Percentiles rank a stretch among this genome's conserved stretches.
These are phyloP conservation scores for Moesziomyces parantarcticus DNA, from an alignment of 1,284 basidiomycete species.

Conservation along the genomic window DNA sequence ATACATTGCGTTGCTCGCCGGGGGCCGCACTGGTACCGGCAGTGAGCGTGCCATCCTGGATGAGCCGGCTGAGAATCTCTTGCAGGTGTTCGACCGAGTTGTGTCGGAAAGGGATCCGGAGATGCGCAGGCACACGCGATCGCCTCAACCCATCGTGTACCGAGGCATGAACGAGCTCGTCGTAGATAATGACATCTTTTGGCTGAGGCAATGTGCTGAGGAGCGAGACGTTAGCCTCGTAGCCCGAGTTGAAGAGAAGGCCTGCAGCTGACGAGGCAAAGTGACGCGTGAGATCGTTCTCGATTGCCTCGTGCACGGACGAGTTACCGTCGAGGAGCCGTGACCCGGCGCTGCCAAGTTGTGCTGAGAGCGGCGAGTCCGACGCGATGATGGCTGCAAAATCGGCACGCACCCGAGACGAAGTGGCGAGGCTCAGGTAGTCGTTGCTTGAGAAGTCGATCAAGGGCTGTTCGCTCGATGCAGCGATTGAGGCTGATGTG, in stretches of 20 bases:
- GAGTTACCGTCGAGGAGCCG: conserved; percentile 83
- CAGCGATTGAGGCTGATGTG: conserved; percentile 10
- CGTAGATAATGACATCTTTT: conserved; percentile 82
- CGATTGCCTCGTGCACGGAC: conserved; percentile 48
- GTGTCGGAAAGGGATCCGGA: conserved; percentile 35
- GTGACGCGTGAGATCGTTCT: conserved; percentile 48
- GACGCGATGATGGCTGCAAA: conserved; percentile 26
- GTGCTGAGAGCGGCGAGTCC: conserved; percentile 10
- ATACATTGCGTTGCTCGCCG: conserved; percentile 48
- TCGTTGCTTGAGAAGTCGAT: conserved; percentile 90
- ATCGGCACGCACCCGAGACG: conserved; percentile 70
- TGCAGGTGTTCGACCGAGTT: conserved; percentile 25
- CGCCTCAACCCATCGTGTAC: conserved; percentile 92
- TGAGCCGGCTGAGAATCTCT: conserved; percentile 14
- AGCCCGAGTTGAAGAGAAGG: conserved; percentile 92
- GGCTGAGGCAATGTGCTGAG: conserved; percentile 84
- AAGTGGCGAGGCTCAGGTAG: conserved; percentile 85
- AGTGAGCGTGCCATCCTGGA: conserved; percentile 4
- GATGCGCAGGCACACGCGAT: conserved; percentile 69
- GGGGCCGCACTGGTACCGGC: conserved; percentile 4
- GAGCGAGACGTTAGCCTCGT: conserved; percentile 91
- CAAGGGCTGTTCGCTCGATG: conserved; percentile 33
- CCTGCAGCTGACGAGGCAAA: conserved; percentile 70
- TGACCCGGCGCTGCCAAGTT: conserved; percentile 83
- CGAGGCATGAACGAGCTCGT: conserved; percentile 89